These are phyloP conservation scores for Fomitiporia mediterranea DNA, from an alignment of 1,284 basidiomycete genomes.

Conservation along the genomic window DNA sequence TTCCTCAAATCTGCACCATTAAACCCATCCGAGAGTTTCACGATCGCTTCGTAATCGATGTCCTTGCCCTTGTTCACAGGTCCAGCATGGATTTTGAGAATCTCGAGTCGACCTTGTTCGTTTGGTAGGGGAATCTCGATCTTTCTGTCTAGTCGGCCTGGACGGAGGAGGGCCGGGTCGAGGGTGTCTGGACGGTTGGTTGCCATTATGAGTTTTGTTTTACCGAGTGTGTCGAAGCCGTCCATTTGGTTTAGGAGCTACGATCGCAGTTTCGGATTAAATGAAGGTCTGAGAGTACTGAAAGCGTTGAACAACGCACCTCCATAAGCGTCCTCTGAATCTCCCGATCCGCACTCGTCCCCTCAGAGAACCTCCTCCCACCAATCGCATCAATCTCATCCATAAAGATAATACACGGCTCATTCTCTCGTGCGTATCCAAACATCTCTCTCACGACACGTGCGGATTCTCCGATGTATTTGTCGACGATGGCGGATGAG, in stretches of 20 bases:
- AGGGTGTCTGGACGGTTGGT: conserved; percentile 96
- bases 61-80: conserved; percentile 95
- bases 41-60: conserved; percentile 95
- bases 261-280: conserved; percentile 1
- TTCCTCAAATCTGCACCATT: conserved; percentile 97
- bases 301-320: conserved; percentile 38
- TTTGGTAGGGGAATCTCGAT: conserved; percentile 98
- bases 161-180: conserved; percentile 94
- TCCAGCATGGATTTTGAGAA: conserved; percentile 95
- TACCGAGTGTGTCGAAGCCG: conserved; percentile 95
- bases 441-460: conserved; percentile 98
- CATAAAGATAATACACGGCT: conserved; percentile 99
- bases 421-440: conserved; percentile 94
- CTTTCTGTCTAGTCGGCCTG: conserved; percentile 94
- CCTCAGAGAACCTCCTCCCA: conserved; percentile 95
- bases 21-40: conserved; percentile 93
- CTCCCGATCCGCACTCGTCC: conserved; percentile 96
- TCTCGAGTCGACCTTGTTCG: conserved; percentile 92
- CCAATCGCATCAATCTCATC: conserved; percentile 99
- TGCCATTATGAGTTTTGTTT: conserved; percentile 98
- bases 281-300: not conserved
- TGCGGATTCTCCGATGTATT: conserved; percentile 98
- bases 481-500: conserved; percentile 99
- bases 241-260: conserved; percentile 99
- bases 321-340: conserved; percentile 99